Conservation (phyloP, 306 rosid species). For the Coriaria nepalensis region DNA sequence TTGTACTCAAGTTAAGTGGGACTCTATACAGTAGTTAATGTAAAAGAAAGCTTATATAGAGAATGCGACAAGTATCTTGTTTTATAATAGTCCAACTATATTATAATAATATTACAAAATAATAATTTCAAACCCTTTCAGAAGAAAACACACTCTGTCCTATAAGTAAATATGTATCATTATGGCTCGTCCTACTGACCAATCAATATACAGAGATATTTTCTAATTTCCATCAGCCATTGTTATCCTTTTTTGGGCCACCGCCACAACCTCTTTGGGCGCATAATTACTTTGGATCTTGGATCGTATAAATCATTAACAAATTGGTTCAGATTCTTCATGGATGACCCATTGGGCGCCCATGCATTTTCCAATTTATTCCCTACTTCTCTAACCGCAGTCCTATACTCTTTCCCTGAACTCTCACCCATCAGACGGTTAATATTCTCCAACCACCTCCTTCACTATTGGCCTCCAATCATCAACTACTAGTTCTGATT, state of each 20-base stretch:
- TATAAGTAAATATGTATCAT: slow-evolving; percentile 5
- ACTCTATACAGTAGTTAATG: too few species aligned
- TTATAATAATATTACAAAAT: too few species aligned
- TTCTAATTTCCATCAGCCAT: background rate
- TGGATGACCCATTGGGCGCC: slow-evolving; percentile 32
- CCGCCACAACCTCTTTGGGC: too few species aligned
- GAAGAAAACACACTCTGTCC: too few species aligned
- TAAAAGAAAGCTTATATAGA: too few species aligned
- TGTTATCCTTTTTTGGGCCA: background rate
- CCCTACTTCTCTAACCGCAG: slow-evolving; percentile 17
- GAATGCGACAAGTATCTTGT: too few species aligned
- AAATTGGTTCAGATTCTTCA: slow-evolving; percentile 24
- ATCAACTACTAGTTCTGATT: slow-evolving; percentile 42
- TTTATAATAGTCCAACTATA: too few species aligned
- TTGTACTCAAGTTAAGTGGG: too few species aligned
- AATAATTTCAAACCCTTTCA: too few species aligned
- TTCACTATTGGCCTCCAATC: slow-evolving; percentile 28
- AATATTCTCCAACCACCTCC: slow-evolving; percentile 22
- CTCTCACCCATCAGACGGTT: slow-evolving; percentile 29
- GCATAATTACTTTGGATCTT: background rate
- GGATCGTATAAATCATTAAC: slow-evolving; percentile 16
- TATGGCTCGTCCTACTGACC: too few species aligned
- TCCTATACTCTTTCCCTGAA: slow-evolving; percentile 17
- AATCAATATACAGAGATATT: too few species aligned
- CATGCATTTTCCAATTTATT: slow-evolving; percentile 23